These are phyloP conservation scores for Suillus occidentalis DNA, from an alignment of 768 basidiomycete species.

Conservation along the genomic window DNA sequence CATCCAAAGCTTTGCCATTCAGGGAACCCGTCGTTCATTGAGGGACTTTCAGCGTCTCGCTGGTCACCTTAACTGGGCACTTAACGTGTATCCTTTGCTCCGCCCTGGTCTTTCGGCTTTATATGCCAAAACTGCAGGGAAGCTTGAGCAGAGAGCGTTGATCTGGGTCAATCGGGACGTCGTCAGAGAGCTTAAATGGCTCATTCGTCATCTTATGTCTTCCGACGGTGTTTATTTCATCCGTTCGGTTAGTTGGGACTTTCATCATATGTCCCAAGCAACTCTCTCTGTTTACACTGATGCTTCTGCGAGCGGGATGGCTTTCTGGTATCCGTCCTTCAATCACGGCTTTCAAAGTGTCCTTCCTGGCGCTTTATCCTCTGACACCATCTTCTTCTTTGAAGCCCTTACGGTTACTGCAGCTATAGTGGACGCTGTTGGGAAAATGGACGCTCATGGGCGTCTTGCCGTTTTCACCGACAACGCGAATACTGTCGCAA, in stretches of 20 bases:
- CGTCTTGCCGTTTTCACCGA: conserved; percentile 11
- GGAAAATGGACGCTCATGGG: background rate
- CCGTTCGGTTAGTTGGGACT: conserved; percentile 4
- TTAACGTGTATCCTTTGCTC: too few species aligned
- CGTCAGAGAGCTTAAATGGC: conserved; percentile 14
- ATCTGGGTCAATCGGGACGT: too few species aligned
- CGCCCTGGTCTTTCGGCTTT: too few species aligned
- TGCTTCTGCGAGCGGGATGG: conserved; percentile 4
- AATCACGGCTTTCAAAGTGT: background rate
- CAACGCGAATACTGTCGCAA: conserved; percentile 21
- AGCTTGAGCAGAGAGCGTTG: background rate
- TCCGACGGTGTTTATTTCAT: background rate
- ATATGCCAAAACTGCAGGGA: too few species aligned
- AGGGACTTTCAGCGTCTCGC: too few species aligned
- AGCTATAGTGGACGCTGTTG: background rate
- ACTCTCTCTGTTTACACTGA: conserved; percentile 13
- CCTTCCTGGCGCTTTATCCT: conserved; percentile 6
- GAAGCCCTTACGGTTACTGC: conserved; percentile 17
- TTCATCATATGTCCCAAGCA: conserved; percentile 11
- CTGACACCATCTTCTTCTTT: conserved; percentile 13
- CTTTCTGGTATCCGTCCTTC: conserved; percentile 11
- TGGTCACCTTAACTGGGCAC: too few species aligned
- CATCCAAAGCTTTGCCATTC: background rate
- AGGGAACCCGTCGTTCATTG: conserved; percentile 11
- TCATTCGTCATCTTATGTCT: conserved; percentile 10